Evolutionary conservation across 78 protist species (phyloP).

Genomic region (Dictyostelium purpureum): DNA sequence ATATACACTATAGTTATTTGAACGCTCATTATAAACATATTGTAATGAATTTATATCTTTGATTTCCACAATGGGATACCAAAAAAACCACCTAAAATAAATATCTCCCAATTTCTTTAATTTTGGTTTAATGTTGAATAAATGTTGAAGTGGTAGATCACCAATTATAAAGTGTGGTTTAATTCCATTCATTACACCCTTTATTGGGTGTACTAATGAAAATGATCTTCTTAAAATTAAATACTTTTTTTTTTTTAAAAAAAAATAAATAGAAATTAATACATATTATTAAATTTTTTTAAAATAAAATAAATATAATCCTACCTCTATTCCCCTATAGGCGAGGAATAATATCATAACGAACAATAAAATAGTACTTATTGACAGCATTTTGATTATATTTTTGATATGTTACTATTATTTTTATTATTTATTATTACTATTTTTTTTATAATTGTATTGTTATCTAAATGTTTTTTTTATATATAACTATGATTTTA

Average conservation of each 20-base stretch:
- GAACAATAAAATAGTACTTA: no score
- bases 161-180: slow-evolving; percentile 33
- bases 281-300: no score
- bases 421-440: no score
- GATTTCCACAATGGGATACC: slow-evolving; percentile 41
- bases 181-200: slow-evolving; percentile 59
- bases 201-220: slow-evolving; percentile 22
- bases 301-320: no score
- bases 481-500: no score
- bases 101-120: background rate
- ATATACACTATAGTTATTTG: background rate
- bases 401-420: no score
- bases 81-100: slow-evolving; percentile 40
- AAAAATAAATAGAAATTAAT: no score
- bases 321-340: no score
- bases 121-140: background rate
- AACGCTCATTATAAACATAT: slow-evolving; percentile 10
- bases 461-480: no score
- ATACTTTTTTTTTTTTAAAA: background rate
- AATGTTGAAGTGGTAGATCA: background rate
- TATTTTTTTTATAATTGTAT: no score
- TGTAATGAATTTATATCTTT: slow-evolving; percentile 1
- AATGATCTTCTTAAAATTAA: background rate
- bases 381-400: no score
- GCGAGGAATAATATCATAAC: no score